Evolutionary conservation across 495 filamentous ascomycete species (phyloP).

Genomic region (Tuber aestivum): DNA sequence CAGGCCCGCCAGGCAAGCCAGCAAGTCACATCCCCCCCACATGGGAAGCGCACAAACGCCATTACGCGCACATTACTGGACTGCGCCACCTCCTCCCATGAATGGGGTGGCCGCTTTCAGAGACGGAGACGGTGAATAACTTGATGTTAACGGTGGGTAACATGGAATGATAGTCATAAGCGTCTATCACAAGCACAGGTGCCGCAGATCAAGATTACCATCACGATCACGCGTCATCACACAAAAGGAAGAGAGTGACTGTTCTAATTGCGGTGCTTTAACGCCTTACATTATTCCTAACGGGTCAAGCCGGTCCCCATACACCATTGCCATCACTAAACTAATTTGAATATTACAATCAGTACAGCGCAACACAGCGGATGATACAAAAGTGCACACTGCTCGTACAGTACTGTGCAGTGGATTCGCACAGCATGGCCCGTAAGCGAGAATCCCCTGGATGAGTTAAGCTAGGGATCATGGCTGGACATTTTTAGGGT

Average conservation of each 20-base stretch:
- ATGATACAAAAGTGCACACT: neutral
- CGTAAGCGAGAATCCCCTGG: neutral
- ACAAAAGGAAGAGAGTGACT: neutral
- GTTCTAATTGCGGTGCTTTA: neutral
- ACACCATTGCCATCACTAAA: neutral
- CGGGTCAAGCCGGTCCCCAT: neutral
- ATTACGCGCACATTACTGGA: neutral
- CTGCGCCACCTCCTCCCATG: no score
- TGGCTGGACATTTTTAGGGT: neutral
- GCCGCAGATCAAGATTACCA: neutral
- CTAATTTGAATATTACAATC: neutral
- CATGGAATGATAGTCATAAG: neutral
- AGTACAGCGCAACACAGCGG: neutral
- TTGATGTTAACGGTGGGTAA: no score
- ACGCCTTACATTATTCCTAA: neutral
- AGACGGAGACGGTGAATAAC: no score
- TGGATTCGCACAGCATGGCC: neutral
- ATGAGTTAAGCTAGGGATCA: no score
- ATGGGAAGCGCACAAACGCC: neutral
- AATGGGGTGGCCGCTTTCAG: no score
- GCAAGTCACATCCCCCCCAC: neutral
- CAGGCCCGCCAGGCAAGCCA: no score
- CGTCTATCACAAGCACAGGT: neutral
- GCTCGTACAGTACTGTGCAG: no score
- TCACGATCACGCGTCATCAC: neutral